Evolutionary conservation across 768 basidiomycete genomes (phyloP), one percentile per base, ranked within the genome.

Genomic region (Suillus lakei): DNA sequence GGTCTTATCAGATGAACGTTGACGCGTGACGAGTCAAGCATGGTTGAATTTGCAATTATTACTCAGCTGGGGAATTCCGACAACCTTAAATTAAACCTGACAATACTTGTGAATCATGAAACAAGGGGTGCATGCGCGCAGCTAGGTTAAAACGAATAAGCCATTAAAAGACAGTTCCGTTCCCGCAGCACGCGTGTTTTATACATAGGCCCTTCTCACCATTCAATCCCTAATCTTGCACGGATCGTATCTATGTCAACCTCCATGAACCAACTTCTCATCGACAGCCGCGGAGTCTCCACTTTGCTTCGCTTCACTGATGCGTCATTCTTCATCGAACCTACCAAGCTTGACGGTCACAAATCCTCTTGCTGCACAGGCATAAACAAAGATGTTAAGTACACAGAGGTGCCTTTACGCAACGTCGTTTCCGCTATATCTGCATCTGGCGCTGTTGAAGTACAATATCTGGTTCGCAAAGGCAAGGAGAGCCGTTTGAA

Each of bases 401-500:
- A 15, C 62, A 74, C 61, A 1, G 71, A 80, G 46, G 69, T 82
- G 60, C 78, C 84, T 48, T 66, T 84, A 48, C 80, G 81, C 38
- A 82, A 90, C 67, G 83, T 95, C 60, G 73, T 95, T 23, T 81
- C 81, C 62, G 88, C 86, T 1, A 79, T 75, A 38, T 73, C 83
- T 34, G 71, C 76, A 10, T 74, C 76, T 30, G 72, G 71, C 12
- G 65, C 68, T 10, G 70, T 91, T 12, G 76, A 85, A 51, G 75
- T 91, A 9, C 81, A 85, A 18, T 87, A 86, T 68, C 67, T 93
- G 50, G 76, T 74, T 0, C 83, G 81, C 68, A 79, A 77, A 63
- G 81, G 81, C 66, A 77, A 79, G 63, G 82, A 81, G 54, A 75
- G 71, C 2, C 68, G 74, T 30, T 74, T 82, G 36, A 70, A 70